A percentile compares a stretch with the other conserved stretches of the same genome.
phyloP scores from a whole-genome alignment of 306 rosid species.

The Gastrolobium bilobum region DNA sequence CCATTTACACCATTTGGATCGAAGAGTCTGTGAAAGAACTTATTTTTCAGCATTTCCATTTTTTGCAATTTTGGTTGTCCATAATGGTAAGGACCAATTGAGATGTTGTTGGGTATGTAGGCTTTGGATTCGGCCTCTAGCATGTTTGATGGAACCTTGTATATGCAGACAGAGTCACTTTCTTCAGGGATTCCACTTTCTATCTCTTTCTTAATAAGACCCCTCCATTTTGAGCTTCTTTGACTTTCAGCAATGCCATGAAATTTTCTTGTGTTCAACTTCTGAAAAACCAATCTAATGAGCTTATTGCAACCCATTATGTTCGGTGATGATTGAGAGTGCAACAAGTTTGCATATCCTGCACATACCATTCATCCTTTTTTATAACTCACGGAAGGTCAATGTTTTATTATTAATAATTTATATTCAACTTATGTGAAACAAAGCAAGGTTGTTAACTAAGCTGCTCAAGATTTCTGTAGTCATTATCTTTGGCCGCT shows the following conservation, averaged over 20 bases:
- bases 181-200: not conserved
- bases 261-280: slow-evolving; percentile 9
- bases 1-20: not conserved
- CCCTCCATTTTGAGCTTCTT: slow-evolving; percentile 43
- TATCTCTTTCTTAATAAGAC: slow-evolving; percentile 39
- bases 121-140: slow-evolving; percentile 34
- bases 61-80: slow-evolving; percentile 34
- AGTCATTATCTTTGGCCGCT: too few relatives aligned
- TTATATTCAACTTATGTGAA: too few relatives aligned
- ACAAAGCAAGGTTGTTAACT: too few relatives aligned
- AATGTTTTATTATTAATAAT: not conserved
- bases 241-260: not conserved
- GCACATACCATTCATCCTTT: not conserved
- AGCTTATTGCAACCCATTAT: slow-evolving; percentile 27
- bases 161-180: slow-evolving; percentile 41
- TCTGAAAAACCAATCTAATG: slow-evolving; percentile 8
- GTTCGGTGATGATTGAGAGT: not conserved
- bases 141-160: slow-evolving; percentile 36
- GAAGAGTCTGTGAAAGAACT: slow-evolving; percentile 44
- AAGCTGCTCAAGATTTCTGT: too few relatives aligned
- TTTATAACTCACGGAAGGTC: not conserved
- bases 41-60: slow-evolving; percentile 42
- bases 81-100: slow-evolving; percentile 55
- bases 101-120: slow-evolving; percentile 48
- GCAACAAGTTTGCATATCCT: not conserved